Evolutionary conservation across 1,284 basidiomycete species (phyloP).

Genomic region (Irpex sp.): DNA sequence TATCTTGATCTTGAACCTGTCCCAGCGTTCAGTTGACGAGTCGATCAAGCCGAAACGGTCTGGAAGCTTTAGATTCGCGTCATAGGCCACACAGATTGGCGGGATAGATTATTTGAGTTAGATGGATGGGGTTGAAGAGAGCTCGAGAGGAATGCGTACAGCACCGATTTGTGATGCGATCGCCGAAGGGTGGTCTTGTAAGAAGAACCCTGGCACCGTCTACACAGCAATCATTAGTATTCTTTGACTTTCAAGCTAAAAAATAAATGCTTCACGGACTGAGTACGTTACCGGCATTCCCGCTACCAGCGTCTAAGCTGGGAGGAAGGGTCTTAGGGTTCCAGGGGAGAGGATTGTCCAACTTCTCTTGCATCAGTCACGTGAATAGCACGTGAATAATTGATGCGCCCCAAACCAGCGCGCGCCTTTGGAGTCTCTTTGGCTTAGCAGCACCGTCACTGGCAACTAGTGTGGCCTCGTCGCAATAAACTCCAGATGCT

Average conservation of each 20-base stretch:
- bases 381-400: too few relatives aligned
- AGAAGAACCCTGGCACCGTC: constrained; percentile 29
- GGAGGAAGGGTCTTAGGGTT: too few relatives aligned
- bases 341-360: too few relatives aligned
- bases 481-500: too few relatives aligned
- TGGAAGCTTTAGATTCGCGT: constrained; percentile 40
- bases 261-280: constrained; percentile 2
- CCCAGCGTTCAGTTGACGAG: constrained; percentile 49
- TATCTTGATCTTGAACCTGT: constrained; percentile 40
- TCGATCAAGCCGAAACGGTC: constrained; percentile 62
- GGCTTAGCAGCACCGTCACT: too few relatives aligned
- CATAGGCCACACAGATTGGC: not conserved
- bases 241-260: not conserved
- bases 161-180: constrained; percentile 22
- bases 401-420: too few relatives aligned
- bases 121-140: not conserved
- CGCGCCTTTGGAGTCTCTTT: too few relatives aligned
- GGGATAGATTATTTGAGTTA: not conserved
- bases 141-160: constrained; percentile 16
- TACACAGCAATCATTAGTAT: not conserved
- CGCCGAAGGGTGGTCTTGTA: constrained; percentile 26
- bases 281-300: not conserved
- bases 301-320: too few relatives aligned
- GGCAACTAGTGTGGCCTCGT: too few relatives aligned
- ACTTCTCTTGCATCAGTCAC: too few relatives aligned